Conservation (phyloP, 2,329 filamentous ascomycete genomes). For the Aspergillus pseudoviridinutans region DNA sequence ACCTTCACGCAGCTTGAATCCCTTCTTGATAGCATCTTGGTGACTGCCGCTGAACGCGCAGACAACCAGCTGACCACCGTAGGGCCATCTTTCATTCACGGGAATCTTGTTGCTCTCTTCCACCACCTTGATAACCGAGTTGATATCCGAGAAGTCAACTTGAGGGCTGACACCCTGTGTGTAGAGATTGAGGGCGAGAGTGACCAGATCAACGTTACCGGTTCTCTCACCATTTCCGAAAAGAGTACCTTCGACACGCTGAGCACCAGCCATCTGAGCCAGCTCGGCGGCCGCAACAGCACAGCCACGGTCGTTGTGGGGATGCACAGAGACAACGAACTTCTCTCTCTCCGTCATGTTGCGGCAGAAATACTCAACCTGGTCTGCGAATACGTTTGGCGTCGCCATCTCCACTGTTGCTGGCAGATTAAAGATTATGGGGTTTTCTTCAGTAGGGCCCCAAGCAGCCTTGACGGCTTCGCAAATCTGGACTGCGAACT, state of each 20-base stretch:
- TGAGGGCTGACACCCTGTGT: slow-evolving; percentile 83
- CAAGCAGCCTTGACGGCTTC: slow-evolving; percentile 92
- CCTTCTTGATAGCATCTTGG: slow-evolving; percentile 96
- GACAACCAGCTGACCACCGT: slow-evolving; percentile 86
- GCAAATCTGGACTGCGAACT: slow-evolving; percentile 79
- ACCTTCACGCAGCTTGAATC: slow-evolving; percentile 62
- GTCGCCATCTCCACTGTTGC: slow-evolving; percentile 95
- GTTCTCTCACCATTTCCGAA: slow-evolving; percentile 96
- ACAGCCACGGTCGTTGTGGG: slow-evolving; percentile 91
- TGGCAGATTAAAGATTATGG: slow-evolving; percentile 94
- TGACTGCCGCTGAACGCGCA: slow-evolving; percentile 89
- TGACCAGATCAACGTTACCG: slow-evolving; percentile 92
- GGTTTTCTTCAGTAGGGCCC: slow-evolving; percentile 73
- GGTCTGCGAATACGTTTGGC: slow-evolving; percentile 92
- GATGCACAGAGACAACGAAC: slow-evolving; percentile 83
- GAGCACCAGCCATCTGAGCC: slow-evolving; percentile 93
- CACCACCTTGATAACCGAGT: slow-evolving; percentile 78
- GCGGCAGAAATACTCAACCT: slow-evolving; percentile 91
- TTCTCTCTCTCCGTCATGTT: slow-evolving; percentile 82
- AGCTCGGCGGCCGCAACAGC: slow-evolving; percentile 86
- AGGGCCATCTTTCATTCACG: slow-evolving; percentile 82
- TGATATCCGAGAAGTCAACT: slow-evolving; percentile 89
- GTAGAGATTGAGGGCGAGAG: slow-evolving; percentile 87
- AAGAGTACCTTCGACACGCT: slow-evolving; percentile 88
- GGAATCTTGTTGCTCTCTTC: slow-evolving; percentile 95